Conservation (phyloP, 2,329 filamentous ascomycete genomes). For the Aureobasidium vineae region DNA sequence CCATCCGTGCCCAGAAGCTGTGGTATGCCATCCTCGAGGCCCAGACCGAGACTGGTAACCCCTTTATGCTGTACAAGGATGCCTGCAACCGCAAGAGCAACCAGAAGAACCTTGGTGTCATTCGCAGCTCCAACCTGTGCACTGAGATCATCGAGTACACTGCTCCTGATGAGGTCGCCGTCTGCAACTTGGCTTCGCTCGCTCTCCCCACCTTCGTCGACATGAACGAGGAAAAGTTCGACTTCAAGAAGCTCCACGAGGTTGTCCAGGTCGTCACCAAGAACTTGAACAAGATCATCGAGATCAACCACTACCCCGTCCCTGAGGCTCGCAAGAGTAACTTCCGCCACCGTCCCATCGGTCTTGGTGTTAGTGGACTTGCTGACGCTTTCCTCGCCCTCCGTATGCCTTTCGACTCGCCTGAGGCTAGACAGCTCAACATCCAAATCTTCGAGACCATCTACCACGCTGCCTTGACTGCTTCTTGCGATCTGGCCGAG, state of each 20-base stretch:
- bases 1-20: constrained; percentile 95
- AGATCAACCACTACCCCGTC: constrained; percentile 98
- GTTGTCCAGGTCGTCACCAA: constrained; percentile 88
- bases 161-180: constrained; percentile 95
- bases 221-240: constrained; percentile 77
- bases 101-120: constrained; percentile 99
- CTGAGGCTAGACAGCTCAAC: constrained; percentile 90
- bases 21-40: constrained; percentile 99
- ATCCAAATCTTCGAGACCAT: constrained; percentile 99
- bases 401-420: constrained; percentile 94
- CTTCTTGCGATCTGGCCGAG: constrained; percentile 83
- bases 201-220: constrained; percentile 90
- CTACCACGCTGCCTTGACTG: constrained; percentile 91
- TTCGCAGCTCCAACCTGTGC: constrained; percentile 97
- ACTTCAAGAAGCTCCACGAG: constrained; percentile 96
- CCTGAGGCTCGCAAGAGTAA: constrained; percentile 92
- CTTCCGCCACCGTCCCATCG: constrained; percentile 93
- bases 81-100: constrained; percentile 98
- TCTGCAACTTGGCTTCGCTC: constrained; percentile 95
- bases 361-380: constrained; percentile 94
- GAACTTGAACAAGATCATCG: constrained; percentile 98
- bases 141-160: constrained; percentile 98
- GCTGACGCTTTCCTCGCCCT: constrained; percentile 97
- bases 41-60: constrained; percentile 98
- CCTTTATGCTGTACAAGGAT: constrained; percentile 99